Evolutionary conservation across 2,329 filamentous ascomycete genomes (phyloP), one percentile per base, ranked within the genome.

Genomic region (Fusarium udum): DNA sequence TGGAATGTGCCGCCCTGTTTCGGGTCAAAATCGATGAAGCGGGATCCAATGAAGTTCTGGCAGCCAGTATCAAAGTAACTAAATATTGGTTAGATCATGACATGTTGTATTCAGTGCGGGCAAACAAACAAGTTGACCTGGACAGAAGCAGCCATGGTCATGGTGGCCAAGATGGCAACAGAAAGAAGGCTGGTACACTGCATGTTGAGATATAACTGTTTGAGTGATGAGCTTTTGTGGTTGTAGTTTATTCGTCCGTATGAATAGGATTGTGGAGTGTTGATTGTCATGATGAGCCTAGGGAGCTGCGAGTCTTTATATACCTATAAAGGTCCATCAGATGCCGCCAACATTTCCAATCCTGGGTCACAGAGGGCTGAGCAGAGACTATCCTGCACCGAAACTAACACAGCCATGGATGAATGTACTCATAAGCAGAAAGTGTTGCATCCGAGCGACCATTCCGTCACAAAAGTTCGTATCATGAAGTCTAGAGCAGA

Each of bases 41-140:
- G 57, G 7, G 61, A 64, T 13, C 61, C 61, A 13, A 64, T 62
- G 13, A 62, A 64, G 16, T 62, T 62, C 11, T 60, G 61, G n/a
- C 61, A 64, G 1, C 61, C 61, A 24, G 61, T 64, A 1, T 64
- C 61, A 4, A 57, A 64, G 24, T 64, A 64, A 15, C 61, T 64
- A 7, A 4, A 13, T 6, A 0, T 12, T 31, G 1, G 6, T 63
- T 11, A 63, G 42, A 28, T 7, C 4, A 10, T 12, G 6, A 4
- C 8, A 11, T 3, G 1, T 2, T 26, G 3, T 9, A 1, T 6
- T 7, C 6, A n/a, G 28, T 6, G 6, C 7, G 0, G 8, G 10
- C 3, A 7, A 7, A 22, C 61, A 4, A 8, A 64, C 61, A 64
- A 64, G 45, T 64, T 64, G 45, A 64, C 58, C 37, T 64, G 61